phyloP scores from a whole-genome alignment of 352 stramenopile species.

The Phytopythium kandeliae region DNA sequence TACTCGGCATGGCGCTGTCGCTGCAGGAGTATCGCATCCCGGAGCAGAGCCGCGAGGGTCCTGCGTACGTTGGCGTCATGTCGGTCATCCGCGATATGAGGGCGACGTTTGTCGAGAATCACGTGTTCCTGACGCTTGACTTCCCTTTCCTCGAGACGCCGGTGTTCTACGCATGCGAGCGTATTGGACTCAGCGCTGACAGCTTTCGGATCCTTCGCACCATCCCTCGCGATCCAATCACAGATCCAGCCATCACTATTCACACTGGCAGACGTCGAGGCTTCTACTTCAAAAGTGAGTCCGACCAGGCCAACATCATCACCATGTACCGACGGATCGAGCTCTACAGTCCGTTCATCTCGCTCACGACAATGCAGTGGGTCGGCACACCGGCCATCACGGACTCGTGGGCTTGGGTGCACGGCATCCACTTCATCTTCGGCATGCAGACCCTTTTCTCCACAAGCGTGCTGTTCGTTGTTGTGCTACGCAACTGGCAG shows the following conservation, averaged over 20 bases:
- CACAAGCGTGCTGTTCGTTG: conserved; percentile 22
- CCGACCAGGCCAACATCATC: conserved; percentile 40
- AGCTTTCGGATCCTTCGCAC: conserved; percentile 27
- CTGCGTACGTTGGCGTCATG: too few relatives aligned
- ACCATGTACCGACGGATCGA: conserved; percentile 27
- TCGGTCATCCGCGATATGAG: too few relatives aligned
- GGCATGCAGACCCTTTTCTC: conserved; percentile 25
- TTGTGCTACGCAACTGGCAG: conserved; percentile 24
- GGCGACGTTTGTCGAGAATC: conserved; percentile 20
- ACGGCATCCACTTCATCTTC: conserved; percentile 37
- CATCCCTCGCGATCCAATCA: conserved; percentile 7
- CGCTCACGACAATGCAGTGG: conserved; percentile 26
- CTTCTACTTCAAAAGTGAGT: conserved; percentile 30
- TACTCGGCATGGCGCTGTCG: conserved; percentile 24
- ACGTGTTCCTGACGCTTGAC: too few relatives aligned
- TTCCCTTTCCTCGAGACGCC: conserved; percentile 23
- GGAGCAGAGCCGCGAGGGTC: too few relatives aligned
- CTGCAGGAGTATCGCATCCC: conserved; percentile 35
- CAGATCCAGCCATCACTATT: conserved; percentile 11
- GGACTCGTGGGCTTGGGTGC: conserved; percentile 48
- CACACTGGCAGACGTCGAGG: conserved; percentile 21
- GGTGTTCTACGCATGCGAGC: conserved; percentile 17
- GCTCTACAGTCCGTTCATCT: conserved; percentile 6
- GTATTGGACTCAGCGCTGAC: conserved; percentile 14
- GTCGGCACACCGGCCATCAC: conserved; percentile 13